Evolutionary conservation across 441 rosid genomes (phyloP).

Genomic region (Populus hybrid): DNA sequence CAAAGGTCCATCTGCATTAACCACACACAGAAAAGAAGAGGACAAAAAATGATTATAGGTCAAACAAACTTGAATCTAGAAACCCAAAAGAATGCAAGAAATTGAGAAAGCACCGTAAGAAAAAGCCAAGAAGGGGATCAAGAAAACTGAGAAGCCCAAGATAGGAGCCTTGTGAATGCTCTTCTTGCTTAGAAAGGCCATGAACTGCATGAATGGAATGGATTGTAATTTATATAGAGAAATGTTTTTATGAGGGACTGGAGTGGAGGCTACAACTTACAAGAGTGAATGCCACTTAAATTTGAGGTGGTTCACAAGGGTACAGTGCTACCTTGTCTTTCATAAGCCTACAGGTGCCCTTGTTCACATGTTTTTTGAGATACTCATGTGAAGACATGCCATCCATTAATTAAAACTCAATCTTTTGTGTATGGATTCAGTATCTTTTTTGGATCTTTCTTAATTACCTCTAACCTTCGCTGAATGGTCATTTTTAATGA

Average conservation of each 20-base stretch:
- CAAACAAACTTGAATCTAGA: not conserved
- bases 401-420: too few relatives aligned
- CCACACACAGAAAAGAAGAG: not conserved
- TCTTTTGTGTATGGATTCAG: conserved; percentile 32
- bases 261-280: not conserved
- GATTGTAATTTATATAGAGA: not conserved
- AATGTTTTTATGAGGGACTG: not conserved
- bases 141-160: not conserved
- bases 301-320: not conserved
- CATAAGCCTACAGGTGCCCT: not conserved
- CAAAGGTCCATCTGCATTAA: not conserved
- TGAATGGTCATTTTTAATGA: too few relatives aligned
- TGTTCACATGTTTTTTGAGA: not conserved
- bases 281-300: not conserved
- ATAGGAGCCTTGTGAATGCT: not conserved
- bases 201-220: not conserved
- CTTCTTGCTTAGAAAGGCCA: not conserved
- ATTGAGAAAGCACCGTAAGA: not conserved
- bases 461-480: too few relatives aligned
- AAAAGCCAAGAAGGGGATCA: not conserved
- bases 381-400: not conserved
- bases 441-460: conserved; percentile 21
- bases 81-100: not conserved
- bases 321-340: not conserved
- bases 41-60: not conserved